Base-by-base conservation (phyloP, 75 land plant genomes). In the Pseudotsuga menziesii region DNA sequence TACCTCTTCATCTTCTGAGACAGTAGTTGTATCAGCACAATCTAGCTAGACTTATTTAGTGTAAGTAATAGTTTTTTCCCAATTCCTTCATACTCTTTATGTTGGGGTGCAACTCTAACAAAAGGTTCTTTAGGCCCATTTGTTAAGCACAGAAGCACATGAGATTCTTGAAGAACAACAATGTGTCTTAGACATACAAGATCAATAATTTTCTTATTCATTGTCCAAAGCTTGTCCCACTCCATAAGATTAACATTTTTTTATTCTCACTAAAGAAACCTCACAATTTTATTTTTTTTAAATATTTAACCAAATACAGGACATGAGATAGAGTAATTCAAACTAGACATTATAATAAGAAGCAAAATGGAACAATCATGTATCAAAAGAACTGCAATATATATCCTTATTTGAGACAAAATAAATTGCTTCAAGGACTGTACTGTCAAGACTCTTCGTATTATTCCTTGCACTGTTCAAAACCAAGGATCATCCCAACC, bases 401-500 rank as follows among this genome's bases (percentile, higher is more conserved):
- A 93, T 0, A 29, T 29, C 1, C 32, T 29, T 1, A 0, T 96
- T 93, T 91, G 92, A 52, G 94, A 89, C 66, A 93, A 78, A 70
- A 95, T 95, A 60, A 95, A 95, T 52, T 91, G 93, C 74, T 86
- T 86, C 71, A 95, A 77, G 15, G 98, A 96, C 75, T 95, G 96
- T 61, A 95, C 76, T 79, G 86, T 91, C 25, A 95, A 72, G 13
- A 96, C 98, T 69, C 98, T 82, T 13, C 98, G 89, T 0, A 84
- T 72, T 59, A 93, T 89, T 55, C 98, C 98, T 73, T 89, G 92
- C 66, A 95, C 98, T 61, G 96, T 95, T 2, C 96, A 96, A 61
- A 95, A 95, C 3, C 96, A 89, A 76, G 98, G 86, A 85, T 95
- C 98, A 81, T 95, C 92, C 98, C 98, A 95, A 12, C 98, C 96